Conservation (phyloP, 768 basidiomycete genomes). For the Suillus paluster region DNA sequence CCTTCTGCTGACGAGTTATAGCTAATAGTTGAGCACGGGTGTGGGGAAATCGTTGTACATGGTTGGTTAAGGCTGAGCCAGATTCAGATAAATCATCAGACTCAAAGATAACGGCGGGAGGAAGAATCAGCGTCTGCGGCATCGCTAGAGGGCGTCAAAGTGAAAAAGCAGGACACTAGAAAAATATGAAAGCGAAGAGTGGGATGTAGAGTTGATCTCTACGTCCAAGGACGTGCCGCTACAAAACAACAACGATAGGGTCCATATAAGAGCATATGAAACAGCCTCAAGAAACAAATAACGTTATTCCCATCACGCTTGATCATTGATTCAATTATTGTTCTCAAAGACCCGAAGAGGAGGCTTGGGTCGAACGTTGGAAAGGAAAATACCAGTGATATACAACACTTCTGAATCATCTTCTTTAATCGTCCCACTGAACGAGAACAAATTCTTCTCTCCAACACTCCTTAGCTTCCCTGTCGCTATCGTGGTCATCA, state of each 20-base stretch:
- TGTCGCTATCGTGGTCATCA: conserved; percentile 43
- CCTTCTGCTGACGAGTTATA: conserved; percentile 74
- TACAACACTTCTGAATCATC: background rate
- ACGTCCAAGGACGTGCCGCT: conserved; percentile 27
- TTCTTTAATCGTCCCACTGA: conserved; percentile 69
- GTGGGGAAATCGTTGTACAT: conserved; percentile 67
- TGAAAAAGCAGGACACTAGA: conserved; percentile 1
- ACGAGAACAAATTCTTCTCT: conserved; percentile 75
- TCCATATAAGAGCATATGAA: conserved; percentile 15
- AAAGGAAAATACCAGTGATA: background rate
- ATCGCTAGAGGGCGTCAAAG: conserved; percentile 22
- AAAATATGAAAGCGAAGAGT: conserved; percentile 16
- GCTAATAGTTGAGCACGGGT: conserved; percentile 80
- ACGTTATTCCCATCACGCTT: conserved; percentile 23
- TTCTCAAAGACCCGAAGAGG: conserved; percentile 2
- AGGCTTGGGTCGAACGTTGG: background rate
- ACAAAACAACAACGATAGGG: conserved; percentile 21
- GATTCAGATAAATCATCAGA: conserved; percentile 26
- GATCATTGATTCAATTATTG: conserved; percentile 2
- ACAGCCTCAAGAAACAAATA: conserved; percentile 21
- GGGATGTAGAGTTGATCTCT: conserved; percentile 22
- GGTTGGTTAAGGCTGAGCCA: conserved; percentile 17
- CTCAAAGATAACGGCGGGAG: conserved; percentile 17
- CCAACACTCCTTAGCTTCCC: conserved; percentile 52
- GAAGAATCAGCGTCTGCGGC: conserved; percentile 29